A percentile compares a stretch with the other conserved stretches of the same genome.
phyloP scores from a whole-genome alignment of 495 filamentous ascomycete genomes.

The Trichoderma asperelloides region DNA sequence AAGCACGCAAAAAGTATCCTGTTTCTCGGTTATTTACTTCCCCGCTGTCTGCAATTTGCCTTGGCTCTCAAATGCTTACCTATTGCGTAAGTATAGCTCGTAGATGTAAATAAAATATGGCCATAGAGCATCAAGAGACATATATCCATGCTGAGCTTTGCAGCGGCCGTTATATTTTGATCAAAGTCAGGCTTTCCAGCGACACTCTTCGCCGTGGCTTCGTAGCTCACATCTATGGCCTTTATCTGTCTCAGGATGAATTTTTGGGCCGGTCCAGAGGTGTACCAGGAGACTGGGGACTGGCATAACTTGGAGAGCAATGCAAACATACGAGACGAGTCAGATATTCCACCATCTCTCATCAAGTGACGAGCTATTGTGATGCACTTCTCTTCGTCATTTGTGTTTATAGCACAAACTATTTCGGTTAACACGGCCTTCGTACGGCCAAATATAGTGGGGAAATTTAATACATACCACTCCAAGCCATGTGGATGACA shows the following conservation, averaged over 20 bases:
- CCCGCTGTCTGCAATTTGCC: background rate
- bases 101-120: slow-evolving; percentile 71
- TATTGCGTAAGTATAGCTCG: slow-evolving; percentile 70
- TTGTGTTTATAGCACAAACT: slow-evolving; percentile 72
- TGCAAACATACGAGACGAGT: slow-evolving; percentile 74
- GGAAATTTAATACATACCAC: slow-evolving; percentile 41
- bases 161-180: slow-evolving; percentile 15
- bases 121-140: slow-evolving; percentile 80
- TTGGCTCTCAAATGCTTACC: slow-evolving; percentile 34
- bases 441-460: background rate
- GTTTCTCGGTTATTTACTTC: background rate
- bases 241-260: slow-evolving; percentile 86
- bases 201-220: slow-evolving; percentile 23
- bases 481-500: slow-evolving; percentile 71
- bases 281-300: slow-evolving; percentile 49
- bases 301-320: slow-evolving; percentile 58
- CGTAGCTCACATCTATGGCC: slow-evolving; percentile 54
- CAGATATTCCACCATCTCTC: slow-evolving; percentile 72
- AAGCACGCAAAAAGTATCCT: slow-evolving; percentile 85
- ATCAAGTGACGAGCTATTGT: slow-evolving; percentile 72
- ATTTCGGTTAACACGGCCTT: slow-evolving; percentile 16
- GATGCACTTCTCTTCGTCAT: slow-evolving; percentile 70
- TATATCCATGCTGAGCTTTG: slow-evolving; percentile 38
- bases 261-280: slow-evolving; percentile 62
- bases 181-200: slow-evolving; percentile 19